Evolutionary conservation across 345 rosid species (phyloP).

Genomic region (Citrus cavaleriei): DNA sequence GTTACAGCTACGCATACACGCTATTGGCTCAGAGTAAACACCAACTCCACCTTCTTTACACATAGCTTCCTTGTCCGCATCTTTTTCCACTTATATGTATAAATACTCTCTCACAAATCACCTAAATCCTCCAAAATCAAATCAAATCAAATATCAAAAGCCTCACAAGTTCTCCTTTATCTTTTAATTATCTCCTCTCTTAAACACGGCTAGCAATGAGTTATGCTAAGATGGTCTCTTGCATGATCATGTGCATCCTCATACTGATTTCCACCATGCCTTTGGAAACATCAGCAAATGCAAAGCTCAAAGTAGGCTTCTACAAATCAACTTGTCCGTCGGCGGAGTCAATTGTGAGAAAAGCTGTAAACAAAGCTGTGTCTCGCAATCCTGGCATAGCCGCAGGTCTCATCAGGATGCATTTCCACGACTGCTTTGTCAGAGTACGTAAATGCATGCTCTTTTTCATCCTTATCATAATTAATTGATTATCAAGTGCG

Average conservation of each 20-base stretch:
- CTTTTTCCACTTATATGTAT: slow-evolving; percentile 4
- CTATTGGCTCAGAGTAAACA: slow-evolving; percentile 2
- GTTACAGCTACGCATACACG: slow-evolving; percentile 15
- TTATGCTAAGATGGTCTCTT: not conserved
- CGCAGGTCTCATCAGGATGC: slow-evolving; percentile 34
- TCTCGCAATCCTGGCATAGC: slow-evolving; percentile 21
- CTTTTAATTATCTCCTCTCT: no score
- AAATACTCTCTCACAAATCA: not conserved
- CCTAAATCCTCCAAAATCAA: not conserved
- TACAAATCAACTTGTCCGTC: slow-evolving; percentile 21
- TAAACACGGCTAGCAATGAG: no score
- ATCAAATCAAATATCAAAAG: no score
- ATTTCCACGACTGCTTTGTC: slow-evolving; percentile 41
- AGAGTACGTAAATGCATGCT: slow-evolving; percentile 12
- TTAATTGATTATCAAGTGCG: not conserved
- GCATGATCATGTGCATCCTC: not conserved
- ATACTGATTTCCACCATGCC: not conserved
- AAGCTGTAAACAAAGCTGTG: slow-evolving; percentile 19
- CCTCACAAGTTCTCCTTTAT: not conserved
- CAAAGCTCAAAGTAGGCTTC: slow-evolving; percentile 22
- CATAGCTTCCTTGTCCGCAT: not conserved
- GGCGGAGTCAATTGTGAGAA: slow-evolving; percentile 21
- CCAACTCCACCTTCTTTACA: slow-evolving; percentile 8
- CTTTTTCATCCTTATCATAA: not conserved
- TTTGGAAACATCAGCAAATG: slow-evolving; percentile 1